phyloP scores from a whole-genome alignment of 768 basidiomycete species.

The Boletus subcaerulescens region DNA sequence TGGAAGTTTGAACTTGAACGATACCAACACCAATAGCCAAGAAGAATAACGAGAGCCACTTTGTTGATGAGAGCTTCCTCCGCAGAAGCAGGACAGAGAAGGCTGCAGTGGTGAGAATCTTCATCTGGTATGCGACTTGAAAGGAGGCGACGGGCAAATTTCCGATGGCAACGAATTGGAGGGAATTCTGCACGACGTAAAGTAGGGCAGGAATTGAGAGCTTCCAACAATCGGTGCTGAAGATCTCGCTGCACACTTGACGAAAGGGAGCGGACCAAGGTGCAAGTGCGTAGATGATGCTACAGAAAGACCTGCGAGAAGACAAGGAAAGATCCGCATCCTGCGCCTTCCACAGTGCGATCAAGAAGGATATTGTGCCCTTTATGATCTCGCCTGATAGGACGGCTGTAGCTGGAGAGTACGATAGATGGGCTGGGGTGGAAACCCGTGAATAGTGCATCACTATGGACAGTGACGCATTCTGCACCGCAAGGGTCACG shows the following conservation, averaged over 20 bases:
- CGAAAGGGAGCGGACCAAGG: slow-evolving; percentile 51
- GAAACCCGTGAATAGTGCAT: slow-evolving; percentile 99
- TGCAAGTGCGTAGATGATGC: slow-evolving; percentile 36
- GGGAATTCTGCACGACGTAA: slow-evolving; percentile 93
- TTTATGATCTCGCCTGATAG: slow-evolving; percentile 94
- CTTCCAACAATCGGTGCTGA: slow-evolving; percentile 95
- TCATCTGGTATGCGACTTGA: slow-evolving; percentile 98
- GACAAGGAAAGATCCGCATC: slow-evolving; percentile 42
- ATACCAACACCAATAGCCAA: slow-evolving; percentile 91
- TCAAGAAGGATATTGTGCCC: slow-evolving; percentile 84
- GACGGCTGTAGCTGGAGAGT: slow-evolving; percentile 93
- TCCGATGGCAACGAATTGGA: slow-evolving; percentile 94
- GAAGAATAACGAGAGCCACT: slow-evolving; percentile 88
- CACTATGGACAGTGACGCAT: slow-evolving; percentile 91
- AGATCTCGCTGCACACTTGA: slow-evolving; percentile 67
- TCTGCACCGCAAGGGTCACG: slow-evolving; percentile 89
- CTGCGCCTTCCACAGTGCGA: slow-evolving; percentile 63
- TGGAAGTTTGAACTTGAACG: slow-evolving; percentile 83
- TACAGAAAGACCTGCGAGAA: slow-evolving; percentile 39
- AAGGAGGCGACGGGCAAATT: slow-evolving; percentile 97
- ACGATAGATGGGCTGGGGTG: slow-evolving; percentile 69
- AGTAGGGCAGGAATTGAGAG: slow-evolving; percentile 94
- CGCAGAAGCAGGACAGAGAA: slow-evolving; percentile 86
- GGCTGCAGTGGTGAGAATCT: slow-evolving; percentile 93
- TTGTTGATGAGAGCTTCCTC: slow-evolving; percentile 62